Evolutionary conservation across 768 basidiomycete species (phyloP), one percentile per base, ranked within the genome.

Genomic region (Amanita molliuscula): DNA sequence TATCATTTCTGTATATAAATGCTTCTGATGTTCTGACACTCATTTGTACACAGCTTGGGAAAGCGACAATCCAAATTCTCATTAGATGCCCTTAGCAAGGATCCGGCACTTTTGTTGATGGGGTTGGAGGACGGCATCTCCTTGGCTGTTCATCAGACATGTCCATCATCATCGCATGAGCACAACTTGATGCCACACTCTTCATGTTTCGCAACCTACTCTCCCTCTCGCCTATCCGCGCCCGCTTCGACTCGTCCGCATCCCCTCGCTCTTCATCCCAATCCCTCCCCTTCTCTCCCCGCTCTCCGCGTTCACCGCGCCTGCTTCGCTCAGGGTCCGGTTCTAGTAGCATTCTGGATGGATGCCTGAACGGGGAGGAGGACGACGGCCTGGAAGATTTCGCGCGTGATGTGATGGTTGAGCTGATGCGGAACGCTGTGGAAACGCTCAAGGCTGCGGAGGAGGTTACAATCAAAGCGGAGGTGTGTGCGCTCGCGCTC

Each of bases 391-490:
- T 72, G 42, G 84, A 86, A 59, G 81, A 86, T 59, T 84, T 85
- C 60, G 84, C 82, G 8, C 66, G 82, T 53, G 84, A 85, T 60
- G 84, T 83, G 18, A 69, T 85, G 35, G 69, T 85, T 21, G 78
- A 83, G 61, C 65, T 84, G 26, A 83, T 91, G 78, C 70, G 81
- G 28, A 79, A 76, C 51, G 67, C 79, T 0, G 74, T 90, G 18
- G 87, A 87, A 55, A 76, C 75, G 48, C 65, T 92, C 48, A 90
- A 88, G 65, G 58, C 67, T 13, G 73, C 53, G 15, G 54, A 54
- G 20, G 58, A 57, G 6, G 54, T 50, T 13, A 59, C 70, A 44
- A 56, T 69, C 28, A 56, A 63, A 49, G 67, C 68, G 0, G 70
- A 73, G 56, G 68, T 74, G 36, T 76, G 80, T 8, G n/a, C 33